A percentile compares a stretch with the other conserved stretches of the same genome.
Conservation (phyloP, 306 rosid genomes). For the Mimosa pudica region DNA sequence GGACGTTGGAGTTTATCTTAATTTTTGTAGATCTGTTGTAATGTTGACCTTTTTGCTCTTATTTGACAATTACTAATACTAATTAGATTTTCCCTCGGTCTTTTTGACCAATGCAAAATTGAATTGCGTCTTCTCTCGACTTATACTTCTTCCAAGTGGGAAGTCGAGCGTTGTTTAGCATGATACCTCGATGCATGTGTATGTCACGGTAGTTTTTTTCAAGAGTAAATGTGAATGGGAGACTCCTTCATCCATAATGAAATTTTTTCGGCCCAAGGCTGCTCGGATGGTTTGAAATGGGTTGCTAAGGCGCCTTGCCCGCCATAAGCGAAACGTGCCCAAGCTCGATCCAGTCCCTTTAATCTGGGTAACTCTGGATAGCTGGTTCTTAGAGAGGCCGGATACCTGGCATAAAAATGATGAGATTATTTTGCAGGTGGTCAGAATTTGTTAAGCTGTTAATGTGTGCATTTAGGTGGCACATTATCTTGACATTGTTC, state of each 20-base stretch:
- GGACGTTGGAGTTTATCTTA: not conserved
- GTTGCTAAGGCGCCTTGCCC: too few relatives aligned
- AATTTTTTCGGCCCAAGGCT: not conserved
- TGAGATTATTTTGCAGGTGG: not conserved
- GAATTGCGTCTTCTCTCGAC: not conserved
- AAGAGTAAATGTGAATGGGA: not conserved
- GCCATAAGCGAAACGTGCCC: too few relatives aligned
- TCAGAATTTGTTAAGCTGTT: slow-evolving; percentile 4
- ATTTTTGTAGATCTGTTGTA: slow-evolving; percentile 52
- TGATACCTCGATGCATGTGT: not conserved
- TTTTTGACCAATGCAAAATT: not conserved
- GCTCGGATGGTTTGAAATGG: too few relatives aligned
- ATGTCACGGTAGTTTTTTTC: not conserved
- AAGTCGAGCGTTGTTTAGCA: too few relatives aligned
- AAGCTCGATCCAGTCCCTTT: too few relatives aligned
- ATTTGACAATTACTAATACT: not conserved
- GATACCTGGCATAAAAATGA: too few relatives aligned
- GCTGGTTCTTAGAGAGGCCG: too few relatives aligned
- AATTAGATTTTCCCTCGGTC: not conserved
- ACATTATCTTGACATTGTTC: not conserved
- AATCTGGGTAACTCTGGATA: too few relatives aligned
- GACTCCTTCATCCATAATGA: not conserved
- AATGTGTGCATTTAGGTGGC: slow-evolving; percentile 10
- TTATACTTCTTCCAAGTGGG: not conserved
- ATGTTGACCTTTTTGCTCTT: not conserved